Percentiles rank a stretch among this genome's conserved stretches.
These are phyloP conservation scores for Vachellia pachyceras DNA, from an alignment of 306 rosid genomes.

Conservation along the genomic window DNA sequence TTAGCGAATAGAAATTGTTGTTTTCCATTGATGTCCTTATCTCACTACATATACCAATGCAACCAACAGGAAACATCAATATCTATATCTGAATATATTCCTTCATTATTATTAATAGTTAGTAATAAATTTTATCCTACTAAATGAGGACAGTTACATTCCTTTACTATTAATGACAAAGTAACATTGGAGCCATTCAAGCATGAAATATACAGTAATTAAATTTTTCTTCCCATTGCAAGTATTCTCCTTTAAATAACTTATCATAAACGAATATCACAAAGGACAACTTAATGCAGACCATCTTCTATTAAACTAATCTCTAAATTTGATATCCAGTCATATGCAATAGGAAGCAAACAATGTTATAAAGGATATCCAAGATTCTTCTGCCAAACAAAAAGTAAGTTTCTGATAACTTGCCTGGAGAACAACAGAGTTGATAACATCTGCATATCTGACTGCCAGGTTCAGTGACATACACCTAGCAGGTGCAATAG, in stretches of 20 bases:
- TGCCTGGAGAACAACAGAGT: constrained; percentile 93
- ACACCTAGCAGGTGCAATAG: constrained; percentile 93
- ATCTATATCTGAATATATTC: background rate
- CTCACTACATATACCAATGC: background rate
- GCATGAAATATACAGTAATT: background rate
- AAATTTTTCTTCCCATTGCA: constrained; percentile 6
- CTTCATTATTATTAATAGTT: background rate
- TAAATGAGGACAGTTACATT: background rate
- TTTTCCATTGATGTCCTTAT: background rate
- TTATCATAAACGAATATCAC: background rate
- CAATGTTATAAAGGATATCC: constrained; percentile 11
- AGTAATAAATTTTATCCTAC: background rate
- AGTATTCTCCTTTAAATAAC: background rate
- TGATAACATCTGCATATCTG: constrained; percentile 90
- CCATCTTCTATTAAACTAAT: constrained; percentile 10
- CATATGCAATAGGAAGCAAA: background rate
- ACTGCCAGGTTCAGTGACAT: constrained; percentile 90
- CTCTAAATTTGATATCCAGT: background rate
- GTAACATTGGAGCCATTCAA: background rate
- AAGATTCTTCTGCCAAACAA: constrained; percentile 3
- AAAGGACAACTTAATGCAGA: constrained; percentile 2
- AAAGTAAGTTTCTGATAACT: constrained; percentile 42
- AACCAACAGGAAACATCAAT: background rate
- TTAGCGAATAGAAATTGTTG: background rate
- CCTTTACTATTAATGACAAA: background rate